Conservation (phyloP, 176 grass and related monocot species). For the Oropetium thomaeum region DNA sequence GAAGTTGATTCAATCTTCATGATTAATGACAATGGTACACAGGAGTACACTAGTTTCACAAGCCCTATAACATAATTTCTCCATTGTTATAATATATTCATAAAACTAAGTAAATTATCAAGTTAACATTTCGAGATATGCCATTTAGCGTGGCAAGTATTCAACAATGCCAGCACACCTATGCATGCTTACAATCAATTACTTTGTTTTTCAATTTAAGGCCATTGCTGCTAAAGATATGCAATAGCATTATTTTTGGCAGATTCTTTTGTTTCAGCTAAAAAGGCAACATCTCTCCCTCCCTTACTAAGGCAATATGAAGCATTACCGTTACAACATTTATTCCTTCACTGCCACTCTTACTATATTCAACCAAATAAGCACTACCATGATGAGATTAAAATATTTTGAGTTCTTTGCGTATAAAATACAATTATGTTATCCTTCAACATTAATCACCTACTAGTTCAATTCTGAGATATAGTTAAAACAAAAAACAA, state of each 20-base stretch:
- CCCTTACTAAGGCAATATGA: neutral
- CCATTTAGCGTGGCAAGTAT: neutral
- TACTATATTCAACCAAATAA: neutral
- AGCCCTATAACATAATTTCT: neutral
- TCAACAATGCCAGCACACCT: neutral
- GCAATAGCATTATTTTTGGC: neutral
- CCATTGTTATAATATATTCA: neutral
- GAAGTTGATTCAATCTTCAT: neutral
- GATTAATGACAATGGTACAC: neutral
- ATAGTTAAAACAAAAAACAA: neutral
- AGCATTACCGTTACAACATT: neutral
- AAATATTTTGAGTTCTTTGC: neutral
- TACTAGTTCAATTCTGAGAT: neutral
- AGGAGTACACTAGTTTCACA: neutral
- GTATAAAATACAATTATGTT: neutral
- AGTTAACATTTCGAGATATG: neutral
- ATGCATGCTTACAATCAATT: no score
- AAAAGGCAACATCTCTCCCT: no score
- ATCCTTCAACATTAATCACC: neutral
- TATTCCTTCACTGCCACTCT: neutral
- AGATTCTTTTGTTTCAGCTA: neutral
- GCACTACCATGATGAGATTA: neutral
- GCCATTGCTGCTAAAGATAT: neutral
- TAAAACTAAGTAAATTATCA: neutral
- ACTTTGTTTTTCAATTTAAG: neutral